Conservation (phyloP, 352 stramenopile genomes). For the Phytophthora sp. region DNA sequence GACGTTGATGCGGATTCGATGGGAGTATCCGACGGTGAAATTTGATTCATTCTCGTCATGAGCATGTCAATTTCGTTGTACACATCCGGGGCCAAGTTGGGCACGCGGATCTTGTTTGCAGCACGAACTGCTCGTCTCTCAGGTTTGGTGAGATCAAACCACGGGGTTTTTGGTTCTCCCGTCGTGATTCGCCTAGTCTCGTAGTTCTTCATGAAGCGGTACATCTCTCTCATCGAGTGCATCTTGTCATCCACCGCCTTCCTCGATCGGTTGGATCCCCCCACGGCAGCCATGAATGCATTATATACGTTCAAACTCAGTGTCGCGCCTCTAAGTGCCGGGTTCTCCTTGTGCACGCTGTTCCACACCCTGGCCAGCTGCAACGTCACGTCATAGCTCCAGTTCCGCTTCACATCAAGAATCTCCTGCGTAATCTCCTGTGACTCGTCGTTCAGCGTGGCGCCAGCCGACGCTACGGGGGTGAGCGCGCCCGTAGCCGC, state of each 20-base stretch:
- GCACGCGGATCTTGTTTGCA: constrained; percentile 45
- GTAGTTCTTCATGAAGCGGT: constrained; percentile 61
- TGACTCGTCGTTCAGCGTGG: constrained; percentile 10
- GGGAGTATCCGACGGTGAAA: constrained; percentile 16
- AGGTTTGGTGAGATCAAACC: constrained; percentile 65
- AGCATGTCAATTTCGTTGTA: constrained; percentile 53
- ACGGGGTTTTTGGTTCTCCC: constrained; percentile 36
- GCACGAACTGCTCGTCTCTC: constrained; percentile 51
- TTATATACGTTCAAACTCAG: constrained; percentile 64
- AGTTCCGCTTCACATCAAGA: constrained; percentile 58
- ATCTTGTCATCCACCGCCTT: constrained; percentile 80
- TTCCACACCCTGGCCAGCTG: constrained; percentile 63
- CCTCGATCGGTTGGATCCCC: constrained; percentile 52
- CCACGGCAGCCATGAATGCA: constrained; percentile 52
- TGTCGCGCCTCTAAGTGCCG: constrained; percentile 40
- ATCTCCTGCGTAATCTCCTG: constrained; percentile 31
- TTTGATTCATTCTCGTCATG: constrained; percentile 41
- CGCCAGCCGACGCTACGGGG: neutral
- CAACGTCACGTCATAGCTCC: constrained; percentile 67
- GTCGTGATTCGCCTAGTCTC: constrained; percentile 33
- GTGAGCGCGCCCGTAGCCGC: neutral
- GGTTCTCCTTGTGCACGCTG: constrained; percentile 34
- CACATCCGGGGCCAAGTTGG: constrained; percentile 46
- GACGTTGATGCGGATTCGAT: constrained; percentile 7
- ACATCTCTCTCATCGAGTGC: constrained; percentile 83